Evolutionary conservation across 306 rosid genomes (phyloP).

Genomic region (Vigna trinervia): DNA sequence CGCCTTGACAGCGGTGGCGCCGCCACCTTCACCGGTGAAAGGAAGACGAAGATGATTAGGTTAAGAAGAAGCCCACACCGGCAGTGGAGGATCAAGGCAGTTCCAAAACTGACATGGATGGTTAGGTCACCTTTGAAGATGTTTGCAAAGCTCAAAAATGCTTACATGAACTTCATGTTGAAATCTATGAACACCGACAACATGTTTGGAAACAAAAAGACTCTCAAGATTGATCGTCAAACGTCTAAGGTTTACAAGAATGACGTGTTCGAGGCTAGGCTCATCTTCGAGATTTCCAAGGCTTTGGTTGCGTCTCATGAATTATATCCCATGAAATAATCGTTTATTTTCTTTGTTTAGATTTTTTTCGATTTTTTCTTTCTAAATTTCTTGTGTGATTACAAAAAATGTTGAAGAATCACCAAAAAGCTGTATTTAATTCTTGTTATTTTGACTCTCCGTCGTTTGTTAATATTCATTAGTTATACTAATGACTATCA

Average conservation of each 20-base stretch:
- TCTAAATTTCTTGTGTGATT: slow-evolving; percentile 6
- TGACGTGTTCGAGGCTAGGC: slow-evolving; percentile 57
- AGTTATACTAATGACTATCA: neutral
- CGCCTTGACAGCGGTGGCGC: slow-evolving; percentile 35
- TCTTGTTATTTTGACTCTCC: neutral
- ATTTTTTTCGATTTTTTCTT: neutral
- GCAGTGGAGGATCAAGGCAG: slow-evolving; percentile 49
- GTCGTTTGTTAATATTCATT: no score
- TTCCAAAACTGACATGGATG: slow-evolving; percentile 50
- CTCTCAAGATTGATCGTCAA: slow-evolving; percentile 42
- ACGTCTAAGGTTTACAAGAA: slow-evolving; percentile 12
- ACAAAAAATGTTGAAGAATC: neutral
- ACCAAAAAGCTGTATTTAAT: neutral
- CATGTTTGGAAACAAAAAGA: slow-evolving; percentile 46
- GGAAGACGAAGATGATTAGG: slow-evolving; percentile 38
- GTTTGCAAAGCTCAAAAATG: slow-evolving; percentile 49
- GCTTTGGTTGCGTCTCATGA: slow-evolving; percentile 56
- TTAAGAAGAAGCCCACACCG: slow-evolving; percentile 45
- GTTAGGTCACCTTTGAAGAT: slow-evolving; percentile 59
- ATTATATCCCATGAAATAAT: slow-evolving; percentile 35
- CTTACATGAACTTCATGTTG: slow-evolving; percentile 58
- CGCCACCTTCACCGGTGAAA: neutral
- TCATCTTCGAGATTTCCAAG: slow-evolving; percentile 68
- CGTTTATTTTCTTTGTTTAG: neutral
- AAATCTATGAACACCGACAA: slow-evolving; percentile 37